Evolutionary conservation across 306 rosid genomes (phyloP).

Genomic region (Glycine tomentella): DNA sequence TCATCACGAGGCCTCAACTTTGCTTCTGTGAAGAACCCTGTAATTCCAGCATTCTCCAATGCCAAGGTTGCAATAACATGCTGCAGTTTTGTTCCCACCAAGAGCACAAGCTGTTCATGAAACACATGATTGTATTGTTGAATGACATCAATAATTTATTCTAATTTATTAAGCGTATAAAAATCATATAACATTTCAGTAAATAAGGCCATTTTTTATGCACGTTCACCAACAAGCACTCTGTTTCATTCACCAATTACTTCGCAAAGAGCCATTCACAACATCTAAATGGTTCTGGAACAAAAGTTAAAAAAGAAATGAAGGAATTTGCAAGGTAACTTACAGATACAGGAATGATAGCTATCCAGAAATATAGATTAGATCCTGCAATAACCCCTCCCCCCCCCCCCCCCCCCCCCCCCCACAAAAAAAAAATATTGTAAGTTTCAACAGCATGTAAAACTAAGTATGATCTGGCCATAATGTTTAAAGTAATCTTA

Average conservation of each 20-base stretch:
- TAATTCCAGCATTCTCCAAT: slow-evolving; percentile 81
- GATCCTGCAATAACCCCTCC: slow-evolving; percentile 67
- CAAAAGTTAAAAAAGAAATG: not conserved
- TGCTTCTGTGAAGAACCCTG: slow-evolving; percentile 61
- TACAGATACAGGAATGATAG: slow-evolving; percentile 83
- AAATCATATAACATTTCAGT: not conserved
- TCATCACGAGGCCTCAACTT: slow-evolving; percentile 94
- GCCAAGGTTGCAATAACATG: slow-evolving; percentile 93
- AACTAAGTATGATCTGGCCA: slow-evolving; percentile 32
- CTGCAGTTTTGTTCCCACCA: slow-evolving; percentile 94
- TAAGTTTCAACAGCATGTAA: slow-evolving; percentile 40
- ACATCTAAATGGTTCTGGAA: slow-evolving; percentile 24
- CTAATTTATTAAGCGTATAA: not conserved
- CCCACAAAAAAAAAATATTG: slow-evolving; percentile 32
- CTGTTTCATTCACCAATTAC: not conserved
- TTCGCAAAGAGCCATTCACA: slow-evolving; percentile 3
- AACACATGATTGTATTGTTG: slow-evolving; percentile 30
- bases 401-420: too few species aligned
- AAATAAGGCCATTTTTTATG: slow-evolving; percentile 20
- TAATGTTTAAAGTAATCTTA: slow-evolving; percentile 24
- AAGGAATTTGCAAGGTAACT: slow-evolving; percentile 51
- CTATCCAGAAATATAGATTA: slow-evolving; percentile 98
- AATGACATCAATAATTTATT: not conserved
- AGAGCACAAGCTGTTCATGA: slow-evolving; percentile 78
- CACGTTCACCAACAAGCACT: slow-evolving; percentile 8